These are phyloP conservation scores for Hibiscus mutabilis DNA, from an alignment of 345 rosid genomes.

Conservation along the genomic window DNA sequence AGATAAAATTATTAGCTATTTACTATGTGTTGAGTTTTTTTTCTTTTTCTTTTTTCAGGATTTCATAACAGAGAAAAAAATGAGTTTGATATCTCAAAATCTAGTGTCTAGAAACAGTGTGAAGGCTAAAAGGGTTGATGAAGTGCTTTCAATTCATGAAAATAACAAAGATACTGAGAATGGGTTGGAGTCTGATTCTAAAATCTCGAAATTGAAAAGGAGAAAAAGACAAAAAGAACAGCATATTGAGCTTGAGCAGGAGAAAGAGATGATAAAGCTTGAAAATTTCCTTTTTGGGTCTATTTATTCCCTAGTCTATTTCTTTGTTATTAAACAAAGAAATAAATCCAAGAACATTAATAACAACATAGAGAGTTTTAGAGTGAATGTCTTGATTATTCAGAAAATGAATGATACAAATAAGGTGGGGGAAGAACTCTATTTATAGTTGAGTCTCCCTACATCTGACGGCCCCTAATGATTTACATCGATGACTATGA, in stretches of 20 bases:
- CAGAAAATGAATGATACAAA: too few relatives aligned
- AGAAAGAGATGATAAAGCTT: constrained; percentile 58
- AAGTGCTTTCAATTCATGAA: constrained; percentile 20
- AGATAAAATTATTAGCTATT: too few relatives aligned
- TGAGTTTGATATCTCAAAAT: constrained; percentile 72
- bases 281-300: constrained; percentile 75
- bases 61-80: background rate
- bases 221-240: constrained; percentile 53
- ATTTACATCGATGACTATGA: too few relatives aligned
- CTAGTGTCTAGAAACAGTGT: constrained; percentile 27
- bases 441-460: too few relatives aligned
- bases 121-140: constrained; percentile 27
- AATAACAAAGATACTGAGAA: constrained; percentile 22
- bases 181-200: constrained; percentile 29
- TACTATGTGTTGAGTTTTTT: too few relatives aligned
- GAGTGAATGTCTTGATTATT: too few relatives aligned
- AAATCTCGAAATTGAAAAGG: constrained; percentile 37
- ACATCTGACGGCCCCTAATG: too few relatives aligned
- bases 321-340: too few relatives aligned
- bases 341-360: too few relatives aligned
- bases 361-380: too few relatives aligned
- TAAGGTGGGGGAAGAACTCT: too few relatives aligned
- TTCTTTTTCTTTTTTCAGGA: constrained; percentile 18
- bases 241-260: constrained; percentile 38
- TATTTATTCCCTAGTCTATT: constrained; percentile 61